Conservation (phyloP, 2,329 filamentous ascomycete genomes). For the Fonsecaea erecta region DNA sequence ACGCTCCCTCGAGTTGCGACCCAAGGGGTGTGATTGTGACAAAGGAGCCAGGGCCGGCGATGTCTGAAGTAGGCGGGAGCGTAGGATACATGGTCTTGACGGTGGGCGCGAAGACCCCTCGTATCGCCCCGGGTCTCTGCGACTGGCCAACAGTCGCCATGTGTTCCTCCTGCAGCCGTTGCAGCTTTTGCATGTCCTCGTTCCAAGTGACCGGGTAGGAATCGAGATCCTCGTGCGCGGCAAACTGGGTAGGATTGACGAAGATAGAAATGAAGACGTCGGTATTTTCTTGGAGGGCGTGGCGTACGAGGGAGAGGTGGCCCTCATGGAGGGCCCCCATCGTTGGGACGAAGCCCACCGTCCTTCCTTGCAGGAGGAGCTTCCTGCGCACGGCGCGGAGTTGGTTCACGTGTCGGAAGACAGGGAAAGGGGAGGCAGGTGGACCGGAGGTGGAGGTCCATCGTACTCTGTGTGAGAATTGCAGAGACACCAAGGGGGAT, state of each 20-base stretch:
- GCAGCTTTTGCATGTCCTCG: slow-evolving; percentile 70
- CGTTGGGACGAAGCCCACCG: slow-evolving; percentile 87
- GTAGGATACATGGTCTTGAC: slow-evolving; percentile 87
- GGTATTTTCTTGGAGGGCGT: slow-evolving; percentile 81
- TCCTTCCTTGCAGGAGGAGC: slow-evolving; percentile 68
- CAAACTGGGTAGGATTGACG: slow-evolving; percentile 97
- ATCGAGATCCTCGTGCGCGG: slow-evolving; percentile 80
- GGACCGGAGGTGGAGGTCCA: slow-evolving; percentile 7
- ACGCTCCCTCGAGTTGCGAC: slow-evolving; percentile 79
- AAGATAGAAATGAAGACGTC: slow-evolving; percentile 90
- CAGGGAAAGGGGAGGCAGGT: slow-evolving; percentile 57
- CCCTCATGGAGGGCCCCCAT: slow-evolving; percentile 97
- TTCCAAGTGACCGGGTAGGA: slow-evolving; percentile 93
- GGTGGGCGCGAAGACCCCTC: slow-evolving; percentile 83
- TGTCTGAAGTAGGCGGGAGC: slow-evolving; percentile 71
- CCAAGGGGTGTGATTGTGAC: slow-evolving; percentile 87
- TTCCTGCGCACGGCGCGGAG: slow-evolving; percentile 72
- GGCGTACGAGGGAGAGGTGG: slow-evolving; percentile 82
- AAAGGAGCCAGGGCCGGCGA: slow-evolving; percentile 82
- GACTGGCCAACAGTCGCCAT: slow-evolving; percentile 50
- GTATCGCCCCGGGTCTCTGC: slow-evolving; percentile 52
- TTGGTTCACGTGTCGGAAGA: slow-evolving; percentile 76
- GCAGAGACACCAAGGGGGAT: neutral
- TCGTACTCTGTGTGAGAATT: neutral
- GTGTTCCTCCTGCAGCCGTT: slow-evolving; percentile 53